A percentile compares a stretch with the other conserved stretches of the same genome.
Evolutionary conservation across 2,329 filamentous ascomycete species (phyloP).

Genomic region (Sclerotinia spermophila): DNA sequence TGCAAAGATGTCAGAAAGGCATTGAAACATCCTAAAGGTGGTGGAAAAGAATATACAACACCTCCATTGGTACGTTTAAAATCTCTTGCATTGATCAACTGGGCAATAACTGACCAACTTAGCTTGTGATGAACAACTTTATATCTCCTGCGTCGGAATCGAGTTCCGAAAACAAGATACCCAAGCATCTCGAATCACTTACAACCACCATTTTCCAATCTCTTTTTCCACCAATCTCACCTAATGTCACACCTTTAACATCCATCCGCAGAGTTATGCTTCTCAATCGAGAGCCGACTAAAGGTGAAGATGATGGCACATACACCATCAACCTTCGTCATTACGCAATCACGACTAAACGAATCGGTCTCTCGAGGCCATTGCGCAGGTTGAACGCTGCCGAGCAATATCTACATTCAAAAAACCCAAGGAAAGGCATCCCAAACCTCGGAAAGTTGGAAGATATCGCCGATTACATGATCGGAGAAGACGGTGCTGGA

Average conservation of each 20-base stretch:
- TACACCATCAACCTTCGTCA: constrained; percentile 88
- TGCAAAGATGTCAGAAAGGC: constrained; percentile 85
- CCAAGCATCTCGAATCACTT: constrained; percentile 89
- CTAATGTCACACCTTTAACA: constrained; percentile 80
- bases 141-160: constrained; percentile 55
- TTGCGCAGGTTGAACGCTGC: constrained; percentile 81
- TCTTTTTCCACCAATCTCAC: constrained; percentile 92
- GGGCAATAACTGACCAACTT: neutral
- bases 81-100: neutral
- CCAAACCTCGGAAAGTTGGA: constrained; percentile 88
- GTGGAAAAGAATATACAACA: constrained; percentile 79
- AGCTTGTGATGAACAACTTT: constrained; percentile 99
- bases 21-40: constrained; percentile 76
- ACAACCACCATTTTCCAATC: constrained; percentile 94
- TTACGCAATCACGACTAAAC: constrained; percentile 90
- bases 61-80: constrained; percentile 65
- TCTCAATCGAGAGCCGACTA: constrained; percentile 71
- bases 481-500: constrained; percentile 73
- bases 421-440: constrained; percentile 60
- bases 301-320: constrained; percentile 53
- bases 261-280: constrained; percentile 91
- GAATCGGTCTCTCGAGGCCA: constrained; percentile 78
- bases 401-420: constrained; percentile 62
- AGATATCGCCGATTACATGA: constrained; percentile 92
- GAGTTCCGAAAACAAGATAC: constrained; percentile 65